Conservation (phyloP, 2,329 filamentous ascomycete genomes). For the Colletotrichum karsti region DNA sequence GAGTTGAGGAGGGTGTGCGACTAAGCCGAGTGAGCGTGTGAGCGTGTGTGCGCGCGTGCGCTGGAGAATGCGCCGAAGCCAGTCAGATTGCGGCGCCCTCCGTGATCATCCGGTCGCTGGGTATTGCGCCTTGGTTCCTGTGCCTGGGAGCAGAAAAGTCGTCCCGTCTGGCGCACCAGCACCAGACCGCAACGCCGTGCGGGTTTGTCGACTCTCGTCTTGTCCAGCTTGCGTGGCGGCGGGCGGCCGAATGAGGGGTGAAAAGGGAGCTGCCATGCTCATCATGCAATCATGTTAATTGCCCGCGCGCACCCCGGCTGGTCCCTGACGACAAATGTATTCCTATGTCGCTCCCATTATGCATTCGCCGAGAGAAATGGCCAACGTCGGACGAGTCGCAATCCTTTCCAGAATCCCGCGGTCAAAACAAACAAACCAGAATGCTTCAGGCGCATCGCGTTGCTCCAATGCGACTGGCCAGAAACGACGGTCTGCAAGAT, state of each 20-base stretch:
- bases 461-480: conserved; percentile 27
- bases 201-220: neutral
- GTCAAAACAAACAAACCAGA: conserved; percentile 25
- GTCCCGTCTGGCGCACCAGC: neutral
- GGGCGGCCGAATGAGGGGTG: conserved; percentile 34
- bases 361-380: neutral
- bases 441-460: conserved; percentile 26
- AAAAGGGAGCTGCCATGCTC: conserved; percentile 35
- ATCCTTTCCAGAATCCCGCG: neutral
- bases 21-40: neutral
- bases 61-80: conserved; percentile 18
- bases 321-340: conserved; percentile 16
- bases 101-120: neutral
- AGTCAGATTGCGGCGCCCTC: conserved; percentile 20
- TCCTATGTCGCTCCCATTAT: conserved; percentile 2
- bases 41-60: neutral
- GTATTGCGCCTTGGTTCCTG: neutral
- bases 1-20: conserved; percentile 2
- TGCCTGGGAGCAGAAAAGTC: conserved; percentile 2
- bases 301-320: conserved; percentile 17
- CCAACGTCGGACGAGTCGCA: conserved; percentile 11
- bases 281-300: conserved; percentile 25
- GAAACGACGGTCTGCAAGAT: conserved; percentile 10
- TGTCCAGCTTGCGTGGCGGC: conserved; percentile 38
- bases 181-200: conserved; percentile 29